Evolutionary conservation across 495 filamentous ascomycete species (phyloP), one percentile per base, ranked within the genome.

Genomic region (Penicillium samsonianum): DNA sequence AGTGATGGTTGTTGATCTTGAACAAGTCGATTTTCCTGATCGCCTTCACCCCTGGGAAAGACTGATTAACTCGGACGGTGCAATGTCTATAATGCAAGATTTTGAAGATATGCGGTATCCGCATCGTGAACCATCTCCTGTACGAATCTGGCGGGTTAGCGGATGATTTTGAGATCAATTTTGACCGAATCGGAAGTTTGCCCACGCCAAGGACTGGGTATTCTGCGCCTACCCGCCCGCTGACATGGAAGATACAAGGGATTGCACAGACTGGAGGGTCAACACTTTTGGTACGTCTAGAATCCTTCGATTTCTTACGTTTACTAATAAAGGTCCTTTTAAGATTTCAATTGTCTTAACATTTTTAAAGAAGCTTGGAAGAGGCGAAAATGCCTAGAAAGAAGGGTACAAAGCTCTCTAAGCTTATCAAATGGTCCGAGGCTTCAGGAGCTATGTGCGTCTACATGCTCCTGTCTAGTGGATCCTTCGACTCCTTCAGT

Each of bases 391-490:
- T 9, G 28, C 28, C 28, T 46, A 16, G 28, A 67, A 30, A 9
- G 10, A 42, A 10, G 8, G 22, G 3, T 4, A 9, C 17, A 42
- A n/a, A 20, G 22, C 8, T 42, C 8, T 42, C 17, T 10, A 4
- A 42, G 40, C 40, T 20, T 11, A 9, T 42, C 7, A 20, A 20
- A 11, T 42, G 17, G 40, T 42, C 40, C 17, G 46, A 49, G 46
- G n/a, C 5, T 33, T 30, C 26, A 12, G 46, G 46, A 5, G 11
- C 25, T 33, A 30, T 30, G 9, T 30, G 28, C 7, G 7, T 30
- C 9, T 1, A 30, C 44, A 62, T 67, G 58, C 52, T 64, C 22
- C 57, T 66, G 23, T 64, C 62, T 28, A 50, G 38, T 38, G 63
- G 63, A 38, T 66, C 61, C 50, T 65, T 65, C 55, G 26, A 54